Conservation (phyloP, 2,329 filamentous ascomycete genomes). For the Pseudopithomyces maydicus region DNA sequence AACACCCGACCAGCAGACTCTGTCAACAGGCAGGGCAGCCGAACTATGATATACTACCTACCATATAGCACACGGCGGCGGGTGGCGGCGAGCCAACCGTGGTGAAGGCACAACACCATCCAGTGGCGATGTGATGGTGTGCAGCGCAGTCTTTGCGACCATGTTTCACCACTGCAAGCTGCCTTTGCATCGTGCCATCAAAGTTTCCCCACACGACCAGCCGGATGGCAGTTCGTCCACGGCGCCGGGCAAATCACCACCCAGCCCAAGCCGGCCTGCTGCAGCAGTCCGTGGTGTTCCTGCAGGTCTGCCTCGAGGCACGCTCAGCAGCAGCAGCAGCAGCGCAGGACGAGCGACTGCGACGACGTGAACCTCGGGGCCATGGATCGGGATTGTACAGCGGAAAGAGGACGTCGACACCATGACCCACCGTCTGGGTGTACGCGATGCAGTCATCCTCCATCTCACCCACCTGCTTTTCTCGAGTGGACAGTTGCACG, state of each 20-base stretch:
- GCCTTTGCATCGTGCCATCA: conserved; percentile 21
- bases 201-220: conserved; percentile 28
- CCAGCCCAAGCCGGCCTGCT: conserved; percentile 24
- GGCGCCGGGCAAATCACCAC: conserved; percentile 39
- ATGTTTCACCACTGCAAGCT: conserved; percentile 41
- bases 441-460: conserved; percentile 21
- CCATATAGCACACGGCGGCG: neutral
- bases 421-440: too few relatives aligned
- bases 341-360: neutral
- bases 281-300: conserved; percentile 35
- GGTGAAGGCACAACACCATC: conserved; percentile 19
- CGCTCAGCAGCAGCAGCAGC: conserved; percentile 8
- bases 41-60: conserved; percentile 7
- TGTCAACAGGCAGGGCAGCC: conserved; percentile 18
- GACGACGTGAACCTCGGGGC: neutral
- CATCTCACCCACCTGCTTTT: conserved; percentile 2
- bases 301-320: conserved; percentile 25
- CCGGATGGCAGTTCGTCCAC: conserved; percentile 22
- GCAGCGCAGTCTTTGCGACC: conserved; percentile 29
- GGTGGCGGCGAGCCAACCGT: conserved; percentile 29
- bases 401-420: neutral
- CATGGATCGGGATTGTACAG: conserved; percentile 11
- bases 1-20: conserved; percentile 27
- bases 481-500: too few relatives aligned
- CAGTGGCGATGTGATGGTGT: conserved; percentile 20